Base-by-base conservation (phyloP, 164 flowering plant genomes). In the Akebia trifoliata region DNA sequence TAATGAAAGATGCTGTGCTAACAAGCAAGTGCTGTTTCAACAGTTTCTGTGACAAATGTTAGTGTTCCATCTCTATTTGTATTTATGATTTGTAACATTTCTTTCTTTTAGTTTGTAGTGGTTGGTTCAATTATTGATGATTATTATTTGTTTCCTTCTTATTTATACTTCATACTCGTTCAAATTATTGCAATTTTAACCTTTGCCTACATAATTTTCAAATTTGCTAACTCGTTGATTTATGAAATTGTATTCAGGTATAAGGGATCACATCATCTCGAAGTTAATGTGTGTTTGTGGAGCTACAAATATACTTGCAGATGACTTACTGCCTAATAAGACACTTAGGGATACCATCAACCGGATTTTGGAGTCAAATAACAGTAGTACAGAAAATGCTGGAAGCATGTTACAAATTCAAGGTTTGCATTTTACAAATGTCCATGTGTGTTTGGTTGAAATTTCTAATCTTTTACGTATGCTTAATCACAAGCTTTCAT, bases 1-100 rank as follows among this genome's bases (percentile, higher is more conserved):
- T 94, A 17, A 90, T 94, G 97, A 86, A 82, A 75, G 97, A 94
- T 78, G 99, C 99, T 63, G 97, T 90, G 4, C 72, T 94, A 39
- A 84, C 97, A 20, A 86, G 97, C 93, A 94, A 90, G 69, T 94
- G 99, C 69, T 94, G 99, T 66, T 90, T 87, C 42, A 76, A 68
- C 18, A 94, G 96, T 66, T 94, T 88, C 51, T 94, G 99, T 73
- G 96, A 94, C 56, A 90, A 78, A 75, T 94, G 99, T 90, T 78
- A 70, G 83, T 51, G 62, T 40, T 60, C 38, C 17, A 8, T 40
- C 2, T n/a, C 17, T 49, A 11, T 37, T 15, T 17, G 17, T 29
- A 15, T 18, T 22, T 5, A 21, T 4, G 12, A 48, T 34, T 32
- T 3, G 17, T 56, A 28, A 20, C 18, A 14, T 11, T 43, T 21